Conservation (phyloP, 148 eudicot species). For the Polygonum maritimum region DNA sequence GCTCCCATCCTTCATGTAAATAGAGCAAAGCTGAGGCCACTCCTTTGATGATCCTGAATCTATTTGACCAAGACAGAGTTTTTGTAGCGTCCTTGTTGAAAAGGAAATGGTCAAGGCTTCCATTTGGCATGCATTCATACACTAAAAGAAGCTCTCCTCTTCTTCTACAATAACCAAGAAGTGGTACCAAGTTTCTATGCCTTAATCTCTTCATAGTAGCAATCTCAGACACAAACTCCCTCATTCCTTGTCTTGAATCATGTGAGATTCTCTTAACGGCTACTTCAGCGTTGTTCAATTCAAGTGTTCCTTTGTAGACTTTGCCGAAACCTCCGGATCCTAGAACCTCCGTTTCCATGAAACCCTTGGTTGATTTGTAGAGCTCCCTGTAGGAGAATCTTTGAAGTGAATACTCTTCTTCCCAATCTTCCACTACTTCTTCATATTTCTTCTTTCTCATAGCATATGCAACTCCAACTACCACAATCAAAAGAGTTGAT, state of each 20-base stretch:
- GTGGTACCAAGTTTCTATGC: conserved; percentile 13
- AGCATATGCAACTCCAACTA: not conserved
- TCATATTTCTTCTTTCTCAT: conserved; percentile 6
- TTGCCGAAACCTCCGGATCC: conserved; percentile 9
- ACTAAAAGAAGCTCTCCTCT: conserved; percentile 15
- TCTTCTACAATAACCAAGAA: conserved; percentile 8
- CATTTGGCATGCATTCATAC: conserved; percentile 13
- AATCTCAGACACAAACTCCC: conserved; percentile 9
- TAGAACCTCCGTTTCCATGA: conserved; percentile 4
- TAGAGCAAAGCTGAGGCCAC: conserved; percentile 15
- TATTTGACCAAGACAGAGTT: conserved; percentile 6
- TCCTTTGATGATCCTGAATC: conserved; percentile 12
- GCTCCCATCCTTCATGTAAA: conserved; percentile 10
- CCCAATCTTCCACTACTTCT: conserved; percentile 9
- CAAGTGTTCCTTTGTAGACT: conserved; percentile 10
- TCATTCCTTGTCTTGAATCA: conserved; percentile 12
- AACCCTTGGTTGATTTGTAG: conserved; percentile 8
- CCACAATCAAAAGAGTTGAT: not conserved
- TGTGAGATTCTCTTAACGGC: conserved; percentile 13
- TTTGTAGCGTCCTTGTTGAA: not conserved
- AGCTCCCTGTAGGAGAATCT: conserved; percentile 10
- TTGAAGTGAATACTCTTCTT: conserved; percentile 6
- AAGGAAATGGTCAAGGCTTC: conserved; percentile 13
- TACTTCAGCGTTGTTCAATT: not conserved
- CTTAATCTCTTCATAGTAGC: conserved; percentile 10